Conservation (phyloP, 129 eudicot genomes). For the Helianthus tuberosus region DNA sequence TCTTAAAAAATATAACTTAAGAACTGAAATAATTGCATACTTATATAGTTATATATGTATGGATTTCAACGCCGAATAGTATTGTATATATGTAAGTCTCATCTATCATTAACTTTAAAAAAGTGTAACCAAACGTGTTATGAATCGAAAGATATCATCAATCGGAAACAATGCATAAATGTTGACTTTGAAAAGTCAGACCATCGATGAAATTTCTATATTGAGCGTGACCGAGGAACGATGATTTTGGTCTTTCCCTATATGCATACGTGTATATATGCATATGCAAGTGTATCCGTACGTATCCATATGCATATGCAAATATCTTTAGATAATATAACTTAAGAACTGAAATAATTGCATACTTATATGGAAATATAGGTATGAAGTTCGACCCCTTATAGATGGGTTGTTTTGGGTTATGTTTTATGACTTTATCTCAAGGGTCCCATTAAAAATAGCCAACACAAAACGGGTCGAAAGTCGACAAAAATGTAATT, state of each 20-base stretch:
- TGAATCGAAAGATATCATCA: slow-evolving; percentile 11
- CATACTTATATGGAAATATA: neutral
- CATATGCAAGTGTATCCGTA: neutral
- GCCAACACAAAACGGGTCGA: neutral
- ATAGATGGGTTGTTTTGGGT: neutral
- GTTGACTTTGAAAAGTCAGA: neutral
- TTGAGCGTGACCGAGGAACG: neutral
- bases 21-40: neutral
- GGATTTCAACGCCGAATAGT: neutral
- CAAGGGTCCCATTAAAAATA: neutral
- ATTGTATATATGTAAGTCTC: neutral
- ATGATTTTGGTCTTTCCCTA: neutral
- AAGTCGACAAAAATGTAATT: neutral
- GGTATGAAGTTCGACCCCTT: neutral
- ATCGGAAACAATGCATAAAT: neutral
- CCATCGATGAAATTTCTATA: neutral
- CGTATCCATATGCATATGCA: neutral
- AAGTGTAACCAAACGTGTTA: neutral
- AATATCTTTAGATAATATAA: neutral
- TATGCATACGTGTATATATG: neutral
- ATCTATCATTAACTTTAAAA: neutral
- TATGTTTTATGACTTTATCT: neutral
- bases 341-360: neutral
- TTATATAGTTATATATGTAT: neutral
- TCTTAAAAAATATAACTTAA: neutral